Base-by-base conservation (phyloP, 1,139 yeast genomes). In the Blastobotrys persicus region DNA sequence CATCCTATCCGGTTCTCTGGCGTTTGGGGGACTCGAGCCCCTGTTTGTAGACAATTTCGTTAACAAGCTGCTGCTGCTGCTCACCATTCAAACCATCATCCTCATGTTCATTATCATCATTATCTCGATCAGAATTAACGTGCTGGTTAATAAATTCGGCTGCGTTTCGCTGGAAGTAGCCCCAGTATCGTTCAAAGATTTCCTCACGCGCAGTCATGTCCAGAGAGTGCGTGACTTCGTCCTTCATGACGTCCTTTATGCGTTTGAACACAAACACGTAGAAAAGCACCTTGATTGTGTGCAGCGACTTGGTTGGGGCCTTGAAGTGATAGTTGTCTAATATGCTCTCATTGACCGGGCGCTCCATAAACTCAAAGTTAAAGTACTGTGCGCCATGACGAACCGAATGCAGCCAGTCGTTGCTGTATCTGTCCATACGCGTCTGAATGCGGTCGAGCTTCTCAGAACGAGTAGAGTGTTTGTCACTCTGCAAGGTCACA, bases 261-360 rank as follows among this genome's bases (percentile, higher is more conserved):
- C 39, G 39, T 20, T 34, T 34, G 39, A 34, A 34, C 16, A 34
- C 39, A 14, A n/a, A 34, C 12, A 34, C 17, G 39, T 34, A 34
- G 11, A 34, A 14, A 4, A 34, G 17, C 4, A 12, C 20, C 19
- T 34, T 34, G 19, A 34, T 13, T n/a, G 39, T 34, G 20, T 11
- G 7, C 12, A 34, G 16, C 20, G 39, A n/a, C 19, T 17, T 34
- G 39, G 12, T 6, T 4, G 39, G 39, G 12, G 18, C 11, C 11
- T 16, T 12, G 19, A 34, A 34, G 11, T 13, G 17, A 16, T 34
- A 34, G 39, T 13, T 17, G 4, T 34, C 17, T 12, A 34, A 16
- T 3, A 34, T 13, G 18, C 18, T n/a, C 9, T 34, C 39, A 12
- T 13, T 34, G 6, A 34, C 18, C 5, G 39, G 39, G 12, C 17